A percentile compares a stretch with the other conserved stretches of the same genome.
These are phyloP conservation scores for Zygosaccharomyces pseudobailii DNA, from an alignment of 1,139 yeast species.

Conservation along the genomic window DNA sequence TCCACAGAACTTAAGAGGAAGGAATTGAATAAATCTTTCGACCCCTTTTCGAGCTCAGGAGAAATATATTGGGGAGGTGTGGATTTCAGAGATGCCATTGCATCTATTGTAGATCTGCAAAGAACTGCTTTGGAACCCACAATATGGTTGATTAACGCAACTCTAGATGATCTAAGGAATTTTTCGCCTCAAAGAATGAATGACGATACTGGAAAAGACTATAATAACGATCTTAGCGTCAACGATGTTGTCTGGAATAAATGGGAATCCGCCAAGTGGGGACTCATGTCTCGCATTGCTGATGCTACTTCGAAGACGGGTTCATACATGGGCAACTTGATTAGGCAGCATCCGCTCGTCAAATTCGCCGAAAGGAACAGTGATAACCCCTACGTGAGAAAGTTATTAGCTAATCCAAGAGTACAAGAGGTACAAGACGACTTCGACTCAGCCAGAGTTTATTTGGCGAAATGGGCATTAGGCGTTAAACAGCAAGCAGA, in stretches of 20 bases:
- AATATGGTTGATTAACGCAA: slow-evolving; percentile 74
- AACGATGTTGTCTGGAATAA: slow-evolving; percentile 27
- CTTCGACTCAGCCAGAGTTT: slow-evolving; percentile 86
- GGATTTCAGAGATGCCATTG: slow-evolving; percentile 58
- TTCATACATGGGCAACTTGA: slow-evolving; percentile 18
- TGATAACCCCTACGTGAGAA: slow-evolving; percentile 43
- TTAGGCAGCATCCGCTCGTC: slow-evolving; percentile 29
- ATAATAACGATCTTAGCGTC: slow-evolving; percentile 8
- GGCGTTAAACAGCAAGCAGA: slow-evolving; percentile 93
- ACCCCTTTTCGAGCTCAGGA: slow-evolving; percentile 60
- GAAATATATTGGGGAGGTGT: slow-evolving; percentile 88
- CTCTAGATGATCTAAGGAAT: slow-evolving; percentile 67
- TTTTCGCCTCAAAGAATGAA: slow-evolving; percentile 52
- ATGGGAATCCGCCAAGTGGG: slow-evolving; percentile 77
- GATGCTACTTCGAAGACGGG: slow-evolving; percentile 66
- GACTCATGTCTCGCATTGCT: slow-evolving; percentile 77
- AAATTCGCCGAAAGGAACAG: slow-evolving; percentile 28
- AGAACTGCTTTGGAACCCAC: slow-evolving; percentile 67
- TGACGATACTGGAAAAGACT: slow-evolving; percentile 19
- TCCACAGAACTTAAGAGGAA: slow-evolving; percentile 64
- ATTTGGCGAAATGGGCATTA: slow-evolving; percentile 95
- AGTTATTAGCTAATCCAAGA: slow-evolving; percentile 69
- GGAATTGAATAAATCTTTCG: slow-evolving; percentile 52
- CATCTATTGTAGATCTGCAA: slow-evolving; percentile 55
- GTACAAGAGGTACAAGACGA: slow-evolving; percentile 80